Conservation (phyloP, 2,329 filamentous ascomycete species). For the Nigrospora oryzae region DNA sequence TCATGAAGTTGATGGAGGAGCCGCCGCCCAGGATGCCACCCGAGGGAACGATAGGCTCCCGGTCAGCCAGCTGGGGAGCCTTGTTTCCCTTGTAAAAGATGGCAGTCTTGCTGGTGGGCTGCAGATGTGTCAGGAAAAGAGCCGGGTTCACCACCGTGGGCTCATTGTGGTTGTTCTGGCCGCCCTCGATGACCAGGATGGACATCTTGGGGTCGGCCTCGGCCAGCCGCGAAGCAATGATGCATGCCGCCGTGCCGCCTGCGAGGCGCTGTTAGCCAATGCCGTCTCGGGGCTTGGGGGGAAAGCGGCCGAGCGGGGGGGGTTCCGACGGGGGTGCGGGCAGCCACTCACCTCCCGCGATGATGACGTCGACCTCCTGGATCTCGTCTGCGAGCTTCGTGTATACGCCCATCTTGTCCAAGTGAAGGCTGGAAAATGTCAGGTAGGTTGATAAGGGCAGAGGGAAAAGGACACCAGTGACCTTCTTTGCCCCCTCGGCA, state of each 20-base stretch:
- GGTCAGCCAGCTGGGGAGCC: slow-evolving; percentile 29
- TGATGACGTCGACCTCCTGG: slow-evolving; percentile 18
- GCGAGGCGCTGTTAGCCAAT: background rate
- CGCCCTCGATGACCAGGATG: slow-evolving; percentile 4
- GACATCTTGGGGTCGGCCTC: slow-evolving; percentile 2
- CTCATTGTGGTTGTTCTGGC: slow-evolving; percentile 3
- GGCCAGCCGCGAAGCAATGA: slow-evolving; percentile 4
- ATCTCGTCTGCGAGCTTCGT: slow-evolving; percentile 10
- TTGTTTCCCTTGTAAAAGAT: slow-evolving; percentile 36
- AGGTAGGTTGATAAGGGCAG: background rate
- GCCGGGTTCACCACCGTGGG: slow-evolving; percentile 29
- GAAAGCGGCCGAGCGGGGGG: background rate
- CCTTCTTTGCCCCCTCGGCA: too few species aligned
- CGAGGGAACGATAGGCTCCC: slow-evolving; percentile 29
- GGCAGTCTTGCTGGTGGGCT: slow-evolving; percentile 31
- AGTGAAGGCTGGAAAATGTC: background rate
- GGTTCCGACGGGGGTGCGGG: background rate
- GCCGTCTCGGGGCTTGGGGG: background rate
- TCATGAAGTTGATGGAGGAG: slow-evolving; percentile 40
- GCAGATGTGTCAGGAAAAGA: slow-evolving; percentile 37
- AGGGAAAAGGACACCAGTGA: too few species aligned
- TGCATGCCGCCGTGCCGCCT: slow-evolving; percentile 4
- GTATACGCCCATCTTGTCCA: slow-evolving; percentile 13
- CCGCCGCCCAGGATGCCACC: slow-evolving; percentile 46
- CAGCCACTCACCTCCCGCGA: slow-evolving; percentile 15